Base-by-base conservation (phyloP, 1,284 basidiomycete species). In the Apiotrichum mycotoxinovorans region DNA sequence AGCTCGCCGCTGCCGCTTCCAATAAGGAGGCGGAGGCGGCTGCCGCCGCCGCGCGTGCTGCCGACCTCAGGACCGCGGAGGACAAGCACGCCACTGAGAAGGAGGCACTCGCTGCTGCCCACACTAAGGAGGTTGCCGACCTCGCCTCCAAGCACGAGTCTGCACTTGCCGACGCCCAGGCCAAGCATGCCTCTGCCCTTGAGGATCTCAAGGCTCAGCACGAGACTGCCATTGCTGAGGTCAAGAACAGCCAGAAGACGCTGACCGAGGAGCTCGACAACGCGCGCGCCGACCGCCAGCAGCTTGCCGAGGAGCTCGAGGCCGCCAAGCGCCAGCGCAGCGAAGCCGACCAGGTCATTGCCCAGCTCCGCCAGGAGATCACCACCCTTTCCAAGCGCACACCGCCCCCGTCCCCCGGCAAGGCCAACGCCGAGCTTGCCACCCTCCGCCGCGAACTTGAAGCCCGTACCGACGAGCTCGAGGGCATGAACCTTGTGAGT, bases 401-500 rank as follows among this genome's bases (percentile, higher is more conserved):
- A 1, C 49, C 57, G 11, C 57, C 52, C 11, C 41, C 41, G 10
- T 54, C 51, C 20, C 54, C 58, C 17, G 30, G 12, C 37, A 50
- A 52, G 51, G 18, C 35, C 20, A 27, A 23, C 7, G 35, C 17
- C 40, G 54, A 56, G 44, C 17, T 56, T 15, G 41, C 48, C 10
- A 45, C 45, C 34, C 57, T 64, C 23, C 56, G 61, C 41, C 57
- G 61, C 51, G 66, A 69, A 51, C 41, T 68, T 49, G 60, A 66
- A 38, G 61, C 56, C 34, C 56, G 66, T 37, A 52, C 47, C 12
- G 71, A 72, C 47, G 72, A 74, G 60, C 60, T 71, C 40, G 66
- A 66, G 51, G 68, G 68, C 51, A 65, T 67, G 40, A 70, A 67
- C 33, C 44, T 62, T 35, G 71, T 72, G 37, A 63, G 69, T 64